These are phyloP conservation scores for Ophiostoma sp. DNA, from an alignment of 2,329 filamentous ascomycete species.

Conservation along the genomic window DNA sequence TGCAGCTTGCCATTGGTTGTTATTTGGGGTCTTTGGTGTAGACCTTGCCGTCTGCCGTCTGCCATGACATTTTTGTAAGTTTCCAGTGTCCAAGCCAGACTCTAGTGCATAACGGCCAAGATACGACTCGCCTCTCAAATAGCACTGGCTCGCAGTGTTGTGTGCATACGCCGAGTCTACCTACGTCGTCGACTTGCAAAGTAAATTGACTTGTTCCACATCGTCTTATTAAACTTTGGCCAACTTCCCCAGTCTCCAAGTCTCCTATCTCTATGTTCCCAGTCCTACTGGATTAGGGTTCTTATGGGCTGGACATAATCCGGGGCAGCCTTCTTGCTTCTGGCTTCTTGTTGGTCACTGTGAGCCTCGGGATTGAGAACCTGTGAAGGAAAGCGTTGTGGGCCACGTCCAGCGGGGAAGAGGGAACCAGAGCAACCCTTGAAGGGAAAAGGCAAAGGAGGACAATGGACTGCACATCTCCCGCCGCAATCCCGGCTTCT, in stretches of 20 bases:
- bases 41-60: not conserved
- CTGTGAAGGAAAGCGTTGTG: not conserved
- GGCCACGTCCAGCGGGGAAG: not conserved
- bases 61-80: not conserved
- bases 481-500: not conserved
- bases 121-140: not conserved
- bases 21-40: not conserved
- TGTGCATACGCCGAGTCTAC: not conserved
- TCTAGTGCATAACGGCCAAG: not conserved
- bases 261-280: not conserved
- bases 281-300: not conserved
- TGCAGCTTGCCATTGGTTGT: not conserved
- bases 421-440: no score
- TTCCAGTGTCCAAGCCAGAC: not conserved
- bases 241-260: not conserved
- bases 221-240: not conserved
- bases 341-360: not conserved
- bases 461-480: not conserved
- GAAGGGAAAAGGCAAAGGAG: no score
- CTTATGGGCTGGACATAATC: not conserved
- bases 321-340: not conserved
- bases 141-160: not conserved
- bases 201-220: not conserved
- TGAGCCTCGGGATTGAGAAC: not conserved
- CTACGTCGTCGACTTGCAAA: not conserved